Base-by-base conservation (phyloP, 345 rosid genomes). In the Firmiana major region DNA sequence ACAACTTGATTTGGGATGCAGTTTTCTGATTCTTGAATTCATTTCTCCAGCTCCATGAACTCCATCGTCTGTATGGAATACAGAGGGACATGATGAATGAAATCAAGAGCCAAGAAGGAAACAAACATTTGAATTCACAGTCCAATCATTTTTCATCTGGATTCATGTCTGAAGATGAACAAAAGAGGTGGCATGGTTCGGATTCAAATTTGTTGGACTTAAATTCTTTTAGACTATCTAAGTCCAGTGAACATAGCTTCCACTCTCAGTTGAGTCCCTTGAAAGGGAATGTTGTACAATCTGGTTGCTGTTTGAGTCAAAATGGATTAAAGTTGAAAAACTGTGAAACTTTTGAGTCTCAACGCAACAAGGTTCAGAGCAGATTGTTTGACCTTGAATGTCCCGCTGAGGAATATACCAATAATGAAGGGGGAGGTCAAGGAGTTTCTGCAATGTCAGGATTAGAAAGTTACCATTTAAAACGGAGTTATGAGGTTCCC, bases 61-160 rank as follows among this genome's bases (percentile, higher is more conserved):
- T 92, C 74, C 95, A 92, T 79, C 92, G 93, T 10, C 86, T 93
- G 74, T 90, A 90, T 83, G 82, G 79, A 71, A 89, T 77, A 83
- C 97, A 93, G 49, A 85, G 51, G 59, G 91, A 87, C 60, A 82
- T 93, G 90, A 93, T 93, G 97, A 88, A 87, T 82, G 93, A 88
- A 82, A 68, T 87, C 70, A 87, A 83, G 80, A 87, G 76, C 81
- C 85, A 82, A 81, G 85, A 89, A 74, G 65, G 84, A 46, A 62
- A 67, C 45, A 70, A 71, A 42, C 83, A 80, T 60, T 69, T 75
- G 71, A 77, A 60, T 59, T 85, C 82, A 2, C 75, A 64, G 53
- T 88, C 88, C 10, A 74, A 76, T 71, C 42, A 74, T n/a, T 79
- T 64, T 65, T 67, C 84, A 9, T 68, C 75, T 19, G 45, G 78